phyloP scores from a whole-genome alignment of 805 yeast genomes.

The Metahyphopichia silvanorum region DNA sequence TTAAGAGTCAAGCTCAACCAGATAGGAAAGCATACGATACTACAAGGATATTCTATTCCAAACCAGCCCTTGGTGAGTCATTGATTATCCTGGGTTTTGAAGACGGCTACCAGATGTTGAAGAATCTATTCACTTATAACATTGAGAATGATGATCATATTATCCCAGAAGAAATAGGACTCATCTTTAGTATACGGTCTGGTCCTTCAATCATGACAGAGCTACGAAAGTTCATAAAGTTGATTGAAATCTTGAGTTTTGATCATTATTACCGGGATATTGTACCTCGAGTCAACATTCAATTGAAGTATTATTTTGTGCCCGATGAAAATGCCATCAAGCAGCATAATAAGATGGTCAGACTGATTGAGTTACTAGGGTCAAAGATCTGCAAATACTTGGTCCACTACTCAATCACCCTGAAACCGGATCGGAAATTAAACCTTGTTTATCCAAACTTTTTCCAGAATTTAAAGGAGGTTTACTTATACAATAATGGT shows the following conservation, averaged over 20 bases:
- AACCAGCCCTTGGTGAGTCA: neutral
- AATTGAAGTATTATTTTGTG: slow-evolving; percentile 7
- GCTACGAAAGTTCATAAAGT: slow-evolving; percentile 8
- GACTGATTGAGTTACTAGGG: slow-evolving; percentile 7
- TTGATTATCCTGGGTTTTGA: slow-evolving; percentile 6
- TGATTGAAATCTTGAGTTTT: slow-evolving; percentile 11
- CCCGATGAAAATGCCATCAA: slow-evolving; percentile 1
- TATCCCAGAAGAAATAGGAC: slow-evolving; percentile 5
- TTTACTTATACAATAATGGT: slow-evolving; percentile 11
- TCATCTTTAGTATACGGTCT: neutral
- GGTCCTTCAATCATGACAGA: slow-evolving; percentile 4
- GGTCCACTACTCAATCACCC: too few species aligned
- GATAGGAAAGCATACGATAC: neutral
- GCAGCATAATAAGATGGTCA: slow-evolving; percentile 7
- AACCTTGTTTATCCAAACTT: slow-evolving; percentile 3
- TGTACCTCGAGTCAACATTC: slow-evolving; percentile 7
- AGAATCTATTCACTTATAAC: slow-evolving; percentile 6
- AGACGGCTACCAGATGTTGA: slow-evolving; percentile 7
- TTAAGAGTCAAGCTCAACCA: neutral
- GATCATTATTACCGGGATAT: slow-evolving; percentile 10
- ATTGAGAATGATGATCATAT: slow-evolving; percentile 3
- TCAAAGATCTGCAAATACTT: slow-evolving; percentile 9
- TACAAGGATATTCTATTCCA: neutral
- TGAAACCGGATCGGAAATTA: neutral
- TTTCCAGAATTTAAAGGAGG: slow-evolving; percentile 7